Percentiles rank a stretch among this genome's conserved stretches.
These are phyloP conservation scores for Rhizopus delemar DNA, from an alignment of 371 early-diverging fungal genomes.

Conservation along the genomic window DNA sequence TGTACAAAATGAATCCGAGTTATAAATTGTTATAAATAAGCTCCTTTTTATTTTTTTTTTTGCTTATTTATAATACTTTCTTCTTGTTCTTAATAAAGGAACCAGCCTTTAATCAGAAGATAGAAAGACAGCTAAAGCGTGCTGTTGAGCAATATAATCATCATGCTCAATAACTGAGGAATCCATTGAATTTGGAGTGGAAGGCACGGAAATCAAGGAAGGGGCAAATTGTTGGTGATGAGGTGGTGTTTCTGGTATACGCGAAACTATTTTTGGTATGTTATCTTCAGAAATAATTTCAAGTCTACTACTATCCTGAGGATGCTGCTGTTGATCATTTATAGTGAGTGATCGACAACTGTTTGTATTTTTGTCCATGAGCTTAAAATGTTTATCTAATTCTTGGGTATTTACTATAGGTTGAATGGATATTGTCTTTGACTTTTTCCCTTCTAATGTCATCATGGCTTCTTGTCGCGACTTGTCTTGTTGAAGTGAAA, in stretches of 20 bases:
- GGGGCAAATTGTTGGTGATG: slow-evolving; percentile 26
- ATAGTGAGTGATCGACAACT: neutral
- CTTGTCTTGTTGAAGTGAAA: neutral
- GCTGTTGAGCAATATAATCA: slow-evolving; percentile 10
- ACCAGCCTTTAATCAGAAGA: neutral
- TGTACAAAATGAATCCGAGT: no score
- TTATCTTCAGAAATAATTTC: slow-evolving; percentile 20
- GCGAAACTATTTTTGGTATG: neutral
- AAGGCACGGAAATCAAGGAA: slow-evolving; percentile 40
- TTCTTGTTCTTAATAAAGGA: neutral
- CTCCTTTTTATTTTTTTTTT: no score
- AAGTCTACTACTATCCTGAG: neutral
- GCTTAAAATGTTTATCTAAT: slow-evolving; percentile 12
- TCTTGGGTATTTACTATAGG: slow-evolving; percentile 9
- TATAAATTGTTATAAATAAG: no score
- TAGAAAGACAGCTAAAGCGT: neutral
- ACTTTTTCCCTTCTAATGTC: slow-evolving; percentile 24
- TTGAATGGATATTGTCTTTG: neutral
- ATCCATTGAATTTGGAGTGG: slow-evolving; percentile 44
- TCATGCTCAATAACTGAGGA: slow-evolving; percentile 20
- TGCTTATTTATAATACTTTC: no score
- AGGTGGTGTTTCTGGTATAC: slow-evolving; percentile 26
- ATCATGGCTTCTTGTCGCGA: slow-evolving; percentile 38
- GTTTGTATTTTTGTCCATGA: neutral
- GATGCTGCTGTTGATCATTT: no score